Evolutionary conservation across 306 rosid species (phyloP).

Genomic region (Lathyrus sativus): DNA sequence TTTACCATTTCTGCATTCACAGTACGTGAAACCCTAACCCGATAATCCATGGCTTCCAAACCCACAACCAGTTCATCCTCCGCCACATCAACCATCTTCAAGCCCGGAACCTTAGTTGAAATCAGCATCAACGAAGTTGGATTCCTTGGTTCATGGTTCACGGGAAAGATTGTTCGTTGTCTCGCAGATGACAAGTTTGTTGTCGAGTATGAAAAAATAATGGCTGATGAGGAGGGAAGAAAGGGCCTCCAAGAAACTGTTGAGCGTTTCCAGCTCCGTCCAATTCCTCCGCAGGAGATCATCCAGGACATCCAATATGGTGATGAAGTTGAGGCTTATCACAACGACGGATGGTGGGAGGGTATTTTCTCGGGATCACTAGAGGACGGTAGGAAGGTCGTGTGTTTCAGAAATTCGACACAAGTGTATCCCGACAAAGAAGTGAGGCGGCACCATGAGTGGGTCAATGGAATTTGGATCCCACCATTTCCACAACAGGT

Average conservation of each 20-base stretch:
- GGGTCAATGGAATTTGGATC: slow-evolving; percentile 49
- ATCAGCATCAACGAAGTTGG: slow-evolving; percentile 55
- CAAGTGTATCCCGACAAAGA: slow-evolving; percentile 32
- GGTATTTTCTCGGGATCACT: slow-evolving; percentile 42
- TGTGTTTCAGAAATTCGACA: slow-evolving; percentile 50
- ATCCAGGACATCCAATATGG: slow-evolving; percentile 44
- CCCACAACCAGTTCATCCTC: neutral
- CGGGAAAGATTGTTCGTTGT: slow-evolving; percentile 44
- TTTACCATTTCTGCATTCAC: neutral
- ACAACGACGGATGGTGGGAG: slow-evolving; percentile 71
- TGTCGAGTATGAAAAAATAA: slow-evolving; percentile 50
- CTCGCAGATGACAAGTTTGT: slow-evolving; percentile 17
- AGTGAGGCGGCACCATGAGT: slow-evolving; percentile 45
- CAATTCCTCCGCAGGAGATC: slow-evolving; percentile 41
- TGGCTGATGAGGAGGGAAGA: slow-evolving; percentile 33
- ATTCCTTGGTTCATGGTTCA: slow-evolving; percentile 58
- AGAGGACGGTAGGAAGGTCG: slow-evolving; percentile 38
- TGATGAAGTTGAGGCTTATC: slow-evolving; percentile 59
- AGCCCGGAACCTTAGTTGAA: slow-evolving; percentile 49
- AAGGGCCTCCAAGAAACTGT: slow-evolving; percentile 42
- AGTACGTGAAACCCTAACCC: neutral
- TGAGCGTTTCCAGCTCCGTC: slow-evolving; percentile 48
- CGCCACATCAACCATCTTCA: slow-evolving; percentile 15
- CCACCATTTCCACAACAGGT: slow-evolving; percentile 40
- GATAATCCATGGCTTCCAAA: neutral